Evolutionary conservation across 371 early-diverging fungal species (phyloP).

Genomic region (Zopfochytrium polystomum): DNA sequence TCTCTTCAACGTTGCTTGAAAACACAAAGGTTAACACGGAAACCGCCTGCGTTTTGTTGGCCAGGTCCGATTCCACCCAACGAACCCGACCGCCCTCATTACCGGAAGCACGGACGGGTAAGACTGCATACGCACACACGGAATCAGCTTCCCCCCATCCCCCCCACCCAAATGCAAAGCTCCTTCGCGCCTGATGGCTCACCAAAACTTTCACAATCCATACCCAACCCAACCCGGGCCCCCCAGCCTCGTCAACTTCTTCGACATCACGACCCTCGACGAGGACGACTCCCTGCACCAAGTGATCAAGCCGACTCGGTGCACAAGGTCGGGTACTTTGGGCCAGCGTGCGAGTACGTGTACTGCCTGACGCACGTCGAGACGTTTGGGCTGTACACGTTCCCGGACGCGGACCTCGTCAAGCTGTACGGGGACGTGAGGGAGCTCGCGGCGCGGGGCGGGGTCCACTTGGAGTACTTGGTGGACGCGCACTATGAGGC

Average conservation of each 20-base stretch:
- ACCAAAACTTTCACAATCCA: not conserved
- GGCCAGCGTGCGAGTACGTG: slow-evolving; percentile 78
- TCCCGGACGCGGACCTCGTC: slow-evolving; percentile 55
- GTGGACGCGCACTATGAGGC: slow-evolving; percentile 77
- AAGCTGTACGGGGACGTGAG: slow-evolving; percentile 79
- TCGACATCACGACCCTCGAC: slow-evolving; percentile 52
- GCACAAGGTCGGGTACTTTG: slow-evolving; percentile 82
- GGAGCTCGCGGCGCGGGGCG: slow-evolving; percentile 38
- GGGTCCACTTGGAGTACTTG: slow-evolving; percentile 73
- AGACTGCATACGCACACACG: not conserved
- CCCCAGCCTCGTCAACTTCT: slow-evolving; percentile 37
- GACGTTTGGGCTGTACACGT: slow-evolving; percentile 69
- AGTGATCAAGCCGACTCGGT: slow-evolving; percentile 78
- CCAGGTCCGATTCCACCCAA: slow-evolving; percentile 63
- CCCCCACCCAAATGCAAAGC: too few species aligned
- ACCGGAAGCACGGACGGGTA: slow-evolving; percentile 46
- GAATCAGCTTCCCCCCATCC: not conserved
- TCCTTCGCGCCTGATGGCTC: not conserved
- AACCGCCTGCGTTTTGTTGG: not conserved
- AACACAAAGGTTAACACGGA: not conserved
- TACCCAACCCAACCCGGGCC: not conserved
- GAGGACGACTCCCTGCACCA: slow-evolving; percentile 85
- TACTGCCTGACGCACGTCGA: slow-evolving; percentile 85
- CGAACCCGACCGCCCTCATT: slow-evolving; percentile 39
- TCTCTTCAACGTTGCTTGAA: not conserved